These are phyloP conservation scores for Pythium insidiosum DNA, from an alignment of 352 stramenopile species.

Conservation along the genomic window DNA sequence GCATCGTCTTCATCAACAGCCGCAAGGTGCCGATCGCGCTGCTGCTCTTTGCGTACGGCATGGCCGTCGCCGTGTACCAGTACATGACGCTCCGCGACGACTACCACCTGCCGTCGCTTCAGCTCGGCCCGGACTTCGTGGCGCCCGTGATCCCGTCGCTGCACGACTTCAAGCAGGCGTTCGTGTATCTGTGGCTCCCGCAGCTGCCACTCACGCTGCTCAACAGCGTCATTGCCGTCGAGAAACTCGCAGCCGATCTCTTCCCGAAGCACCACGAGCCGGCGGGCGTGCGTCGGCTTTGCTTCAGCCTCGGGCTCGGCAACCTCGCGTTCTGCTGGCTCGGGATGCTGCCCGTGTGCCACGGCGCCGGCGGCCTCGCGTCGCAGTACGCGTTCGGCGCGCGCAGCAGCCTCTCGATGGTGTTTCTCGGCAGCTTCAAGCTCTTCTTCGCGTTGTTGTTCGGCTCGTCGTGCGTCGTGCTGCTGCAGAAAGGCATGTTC, in stretches of 20 bases:
- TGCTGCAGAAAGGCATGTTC: conserved; percentile 28
- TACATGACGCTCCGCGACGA: conserved; percentile 35
- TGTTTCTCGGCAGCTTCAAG: conserved; percentile 86
- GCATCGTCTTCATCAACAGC: conserved; percentile 58
- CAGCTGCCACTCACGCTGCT: conserved; percentile 89
- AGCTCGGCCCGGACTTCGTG: conserved; percentile 47
- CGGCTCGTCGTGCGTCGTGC: conserved; percentile 52
- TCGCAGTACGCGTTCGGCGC: conserved; percentile 91
- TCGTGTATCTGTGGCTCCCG: conserved; percentile 84
- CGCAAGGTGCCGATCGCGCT: conserved; percentile 53
- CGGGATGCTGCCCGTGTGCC: conserved; percentile 89
- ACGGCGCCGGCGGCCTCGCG: conserved; percentile 88
- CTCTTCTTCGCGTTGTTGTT: conserved; percentile 87
- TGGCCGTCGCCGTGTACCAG: conserved; percentile 50
- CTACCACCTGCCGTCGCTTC: conserved; percentile 44
- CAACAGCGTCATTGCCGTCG: conserved; percentile 90
- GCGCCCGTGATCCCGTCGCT: conserved; percentile 41
- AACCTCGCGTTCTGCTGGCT: conserved; percentile 88
- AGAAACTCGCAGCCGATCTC: conserved; percentile 79
- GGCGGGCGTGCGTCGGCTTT: conserved; percentile 52
- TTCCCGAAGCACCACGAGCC: conserved; percentile 78
- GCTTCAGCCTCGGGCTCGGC: conserved; percentile 53
- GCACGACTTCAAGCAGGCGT: conserved; percentile 56
- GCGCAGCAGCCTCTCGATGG: conserved; percentile 83
- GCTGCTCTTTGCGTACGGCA: conserved; percentile 65